Evolutionary conservation across 306 rosid genomes (phyloP).

Genomic region (Medicago lupulina): DNA sequence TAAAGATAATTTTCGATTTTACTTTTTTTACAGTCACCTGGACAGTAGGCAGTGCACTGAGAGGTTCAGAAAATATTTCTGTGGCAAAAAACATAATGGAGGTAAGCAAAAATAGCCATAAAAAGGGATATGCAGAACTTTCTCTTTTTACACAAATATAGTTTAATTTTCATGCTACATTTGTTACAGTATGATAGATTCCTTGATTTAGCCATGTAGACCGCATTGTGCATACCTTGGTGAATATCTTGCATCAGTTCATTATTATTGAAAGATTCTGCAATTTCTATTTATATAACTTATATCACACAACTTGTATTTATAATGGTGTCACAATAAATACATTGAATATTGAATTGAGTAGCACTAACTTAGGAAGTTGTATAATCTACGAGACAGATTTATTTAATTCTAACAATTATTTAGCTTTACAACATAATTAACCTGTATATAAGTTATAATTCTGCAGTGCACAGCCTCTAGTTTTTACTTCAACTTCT

Average conservation of each 20-base stretch:
- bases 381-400: too few relatives aligned
- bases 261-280: too few relatives aligned
- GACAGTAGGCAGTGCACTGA: conserved; percentile 47
- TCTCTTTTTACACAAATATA: too few relatives aligned
- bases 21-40: conserved; percentile 52
- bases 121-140: too few relatives aligned
- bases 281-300: neutral
- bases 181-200: conserved; percentile 25
- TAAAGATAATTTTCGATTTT: conserved; percentile 29
- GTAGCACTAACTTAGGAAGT: too few relatives aligned
- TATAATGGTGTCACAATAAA: neutral
- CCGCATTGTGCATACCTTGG: too few relatives aligned
- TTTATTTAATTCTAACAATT: neutral
- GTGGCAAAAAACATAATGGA: conserved; percentile 43
- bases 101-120: too few relatives aligned
- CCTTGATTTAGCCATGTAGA: conserved; percentile 18
- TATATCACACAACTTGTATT: neutral
- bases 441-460: conserved; percentile 28
- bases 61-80: conserved; percentile 55
- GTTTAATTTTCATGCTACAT: conserved; percentile 28
- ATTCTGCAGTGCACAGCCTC: conserved; percentile 25
- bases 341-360: too few relatives aligned
- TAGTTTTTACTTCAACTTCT: too few relatives aligned
- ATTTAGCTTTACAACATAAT: neutral
- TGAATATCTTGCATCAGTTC: too few relatives aligned